These are phyloP conservation scores for Chlorella ohadii DNA, from an alignment of 139 green algal genomes.

Conservation along the genomic window DNA sequence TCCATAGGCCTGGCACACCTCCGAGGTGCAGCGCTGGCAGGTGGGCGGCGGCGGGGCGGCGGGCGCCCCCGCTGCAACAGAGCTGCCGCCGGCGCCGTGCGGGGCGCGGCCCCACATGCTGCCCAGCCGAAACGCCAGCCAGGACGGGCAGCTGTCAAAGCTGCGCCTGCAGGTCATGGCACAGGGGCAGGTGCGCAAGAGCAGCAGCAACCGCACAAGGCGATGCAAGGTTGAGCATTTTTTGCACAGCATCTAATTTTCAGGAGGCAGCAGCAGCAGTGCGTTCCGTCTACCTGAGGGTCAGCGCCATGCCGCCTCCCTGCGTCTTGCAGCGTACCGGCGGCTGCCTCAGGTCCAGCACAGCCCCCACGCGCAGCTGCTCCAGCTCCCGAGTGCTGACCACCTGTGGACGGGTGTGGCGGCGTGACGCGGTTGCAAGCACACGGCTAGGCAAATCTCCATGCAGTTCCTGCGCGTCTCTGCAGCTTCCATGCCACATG, in stretches of 20 bases:
- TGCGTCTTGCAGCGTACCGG: conserved; percentile 22
- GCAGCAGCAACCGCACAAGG: too few relatives aligned
- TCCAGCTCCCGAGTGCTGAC: conserved; percentile 4
- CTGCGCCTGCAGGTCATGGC: too few relatives aligned
- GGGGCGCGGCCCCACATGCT: too few relatives aligned
- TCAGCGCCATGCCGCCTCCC: neutral
- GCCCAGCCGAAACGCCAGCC: neutral
- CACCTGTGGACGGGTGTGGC: neutral
- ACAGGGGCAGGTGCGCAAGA: too few relatives aligned
- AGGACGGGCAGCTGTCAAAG: neutral
- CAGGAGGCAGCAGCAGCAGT: too few relatives aligned
- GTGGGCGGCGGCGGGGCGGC: neutral
- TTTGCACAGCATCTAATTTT: too few relatives aligned
- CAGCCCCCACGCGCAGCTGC: neutral
- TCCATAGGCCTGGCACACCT: conserved; percentile 27
- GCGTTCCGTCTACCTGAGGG: neutral
- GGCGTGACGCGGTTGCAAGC: too few relatives aligned
- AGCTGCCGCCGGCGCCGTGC: too few relatives aligned
- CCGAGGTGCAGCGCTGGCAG: conserved; percentile 35
- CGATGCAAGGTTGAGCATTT: too few relatives aligned
- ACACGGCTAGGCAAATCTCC: too few relatives aligned
- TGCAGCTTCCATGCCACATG: too few relatives aligned
- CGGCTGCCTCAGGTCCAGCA: conserved; percentile 33
- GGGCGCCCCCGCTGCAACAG: neutral
- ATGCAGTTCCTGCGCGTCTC: too few relatives aligned